Percentiles rank a stretch among this genome's conserved stretches.
Conservation (phyloP, 2,329 filamentous ascomycete genomes). For the Penicillium sp. region DNA sequence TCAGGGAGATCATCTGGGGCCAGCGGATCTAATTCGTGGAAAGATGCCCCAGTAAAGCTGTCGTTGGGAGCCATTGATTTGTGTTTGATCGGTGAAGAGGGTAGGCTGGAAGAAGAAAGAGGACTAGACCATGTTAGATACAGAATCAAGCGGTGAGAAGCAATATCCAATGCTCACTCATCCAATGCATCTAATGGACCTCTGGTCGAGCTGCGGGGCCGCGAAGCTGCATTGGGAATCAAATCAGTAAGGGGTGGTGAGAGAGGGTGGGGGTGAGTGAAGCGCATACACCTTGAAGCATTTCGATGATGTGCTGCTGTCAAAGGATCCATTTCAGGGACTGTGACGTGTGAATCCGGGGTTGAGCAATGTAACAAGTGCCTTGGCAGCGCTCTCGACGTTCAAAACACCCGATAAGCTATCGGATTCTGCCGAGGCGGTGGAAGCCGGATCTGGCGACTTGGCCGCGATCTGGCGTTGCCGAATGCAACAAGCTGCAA, state of each 20-base stretch:
- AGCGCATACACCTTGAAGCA: slow-evolving; percentile 39
- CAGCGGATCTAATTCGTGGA: slow-evolving; percentile 38
- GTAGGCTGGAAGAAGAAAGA: slow-evolving; percentile 22
- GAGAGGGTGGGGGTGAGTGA: background rate
- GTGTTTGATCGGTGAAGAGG: slow-evolving; percentile 18
- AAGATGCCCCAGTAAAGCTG: slow-evolving; percentile 29
- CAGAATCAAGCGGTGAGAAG: background rate
- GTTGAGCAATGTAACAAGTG: background rate
- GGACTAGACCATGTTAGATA: slow-evolving; percentile 24
- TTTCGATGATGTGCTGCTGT: slow-evolving; percentile 35
- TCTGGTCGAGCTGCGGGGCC: slow-evolving; percentile 61
- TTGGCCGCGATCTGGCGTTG: slow-evolving; percentile 27
- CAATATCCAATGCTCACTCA: slow-evolving; percentile 60
- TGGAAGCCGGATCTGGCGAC: slow-evolving; percentile 30
- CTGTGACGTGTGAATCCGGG: background rate
- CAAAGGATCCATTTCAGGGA: background rate
- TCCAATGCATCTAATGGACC: slow-evolving; percentile 72
- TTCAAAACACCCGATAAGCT: slow-evolving; percentile 25
- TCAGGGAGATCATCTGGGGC: slow-evolving; percentile 37
- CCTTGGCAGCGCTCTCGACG: background rate
- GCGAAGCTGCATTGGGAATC: slow-evolving; percentile 34
- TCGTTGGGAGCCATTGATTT: slow-evolving; percentile 17
- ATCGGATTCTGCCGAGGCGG: slow-evolving; percentile 34
- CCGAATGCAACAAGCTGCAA: slow-evolving; percentile 26
- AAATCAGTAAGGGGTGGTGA: slow-evolving; percentile 18